phyloP scores from a whole-genome alignment of 2,329 filamentous ascomycete genomes.

The Penicillium aurantiogriseum region DNA sequence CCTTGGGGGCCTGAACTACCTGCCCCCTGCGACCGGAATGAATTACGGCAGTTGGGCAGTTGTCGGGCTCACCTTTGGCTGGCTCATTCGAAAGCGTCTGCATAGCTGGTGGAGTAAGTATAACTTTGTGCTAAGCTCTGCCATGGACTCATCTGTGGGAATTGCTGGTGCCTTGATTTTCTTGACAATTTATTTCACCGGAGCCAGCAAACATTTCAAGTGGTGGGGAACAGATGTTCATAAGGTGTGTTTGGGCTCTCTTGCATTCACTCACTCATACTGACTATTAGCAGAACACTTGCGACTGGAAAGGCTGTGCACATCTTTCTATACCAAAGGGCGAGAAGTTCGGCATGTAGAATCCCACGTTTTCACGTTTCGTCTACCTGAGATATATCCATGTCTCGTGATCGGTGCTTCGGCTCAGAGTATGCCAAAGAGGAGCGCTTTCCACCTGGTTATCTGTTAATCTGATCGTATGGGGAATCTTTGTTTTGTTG shows the following conservation, averaged over 20 bases:
- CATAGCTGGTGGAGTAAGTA: constrained; percentile 70
- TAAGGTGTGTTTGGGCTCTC: constrained; percentile 14
- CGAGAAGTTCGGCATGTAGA: constrained; percentile 15
- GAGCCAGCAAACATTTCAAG: constrained; percentile 19
- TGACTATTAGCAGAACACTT: constrained; percentile 20
- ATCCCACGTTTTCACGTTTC: neutral
- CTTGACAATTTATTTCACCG: constrained; percentile 28
- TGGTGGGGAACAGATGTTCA: constrained; percentile 31
- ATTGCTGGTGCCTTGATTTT: constrained; percentile 30
- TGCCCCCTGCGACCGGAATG: constrained; percentile 66
- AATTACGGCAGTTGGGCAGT: constrained; percentile 68
- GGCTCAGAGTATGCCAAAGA: neutral
- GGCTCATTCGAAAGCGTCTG: constrained; percentile 58
- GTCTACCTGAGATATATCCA: neutral
- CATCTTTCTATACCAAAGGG: constrained; percentile 17
- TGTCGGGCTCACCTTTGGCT: constrained; percentile 64
- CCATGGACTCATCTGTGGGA: constrained; percentile 52
- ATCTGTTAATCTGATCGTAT: neutral
- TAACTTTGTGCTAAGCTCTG: constrained; percentile 70
- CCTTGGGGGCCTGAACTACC: constrained; percentile 58
- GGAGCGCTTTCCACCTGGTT: neutral
- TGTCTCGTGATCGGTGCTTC: neutral
- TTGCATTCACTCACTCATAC: neutral
- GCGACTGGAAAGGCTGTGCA: constrained; percentile 25
- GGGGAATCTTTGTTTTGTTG: neutral